Conservation (phyloP, 805 yeast genomes). For the Metschnikowia cerradonensis region DNA sequence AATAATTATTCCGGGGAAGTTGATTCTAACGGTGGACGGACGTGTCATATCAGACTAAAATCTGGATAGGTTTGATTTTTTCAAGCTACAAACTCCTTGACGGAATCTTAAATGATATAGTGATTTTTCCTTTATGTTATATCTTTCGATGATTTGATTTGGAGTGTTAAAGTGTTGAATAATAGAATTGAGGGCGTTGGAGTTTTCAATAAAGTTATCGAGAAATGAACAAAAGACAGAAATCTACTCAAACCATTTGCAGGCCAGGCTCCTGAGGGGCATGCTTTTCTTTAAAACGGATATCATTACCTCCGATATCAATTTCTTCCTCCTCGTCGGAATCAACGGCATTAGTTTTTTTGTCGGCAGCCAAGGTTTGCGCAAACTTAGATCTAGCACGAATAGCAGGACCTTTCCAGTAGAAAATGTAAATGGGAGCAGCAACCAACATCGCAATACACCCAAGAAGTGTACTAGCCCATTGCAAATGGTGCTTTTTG, state of each 20-base stretch:
- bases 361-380: slow-evolving; percentile 32
- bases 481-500: slow-evolving; percentile 26
- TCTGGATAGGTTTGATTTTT: not conserved
- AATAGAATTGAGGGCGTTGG: too few relatives aligned
- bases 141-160: too few relatives aligned
- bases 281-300: not conserved
- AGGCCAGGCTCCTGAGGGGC: not conserved
- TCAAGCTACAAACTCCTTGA: not conserved
- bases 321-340: slow-evolving; percentile 12
- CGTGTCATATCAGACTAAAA: not conserved
- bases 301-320: not conserved
- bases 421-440: slow-evolving; percentile 35
- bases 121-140: too few relatives aligned
- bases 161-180: too few relatives aligned
- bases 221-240: not conserved
- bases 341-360: slow-evolving; percentile 3
- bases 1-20: not conserved
- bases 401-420: slow-evolving; percentile 38
- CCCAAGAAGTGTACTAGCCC: slow-evolving; percentile 39
- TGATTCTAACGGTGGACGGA: not conserved
- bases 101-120: not conserved
- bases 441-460: slow-evolving; percentile 32
- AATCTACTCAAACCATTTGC: not conserved
- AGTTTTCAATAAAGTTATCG: not conserved
- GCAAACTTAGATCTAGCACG: slow-evolving; percentile 35